Conservation (phyloP, 2,329 filamentous ascomycete genomes). For the Polychaeton citri region DNA sequence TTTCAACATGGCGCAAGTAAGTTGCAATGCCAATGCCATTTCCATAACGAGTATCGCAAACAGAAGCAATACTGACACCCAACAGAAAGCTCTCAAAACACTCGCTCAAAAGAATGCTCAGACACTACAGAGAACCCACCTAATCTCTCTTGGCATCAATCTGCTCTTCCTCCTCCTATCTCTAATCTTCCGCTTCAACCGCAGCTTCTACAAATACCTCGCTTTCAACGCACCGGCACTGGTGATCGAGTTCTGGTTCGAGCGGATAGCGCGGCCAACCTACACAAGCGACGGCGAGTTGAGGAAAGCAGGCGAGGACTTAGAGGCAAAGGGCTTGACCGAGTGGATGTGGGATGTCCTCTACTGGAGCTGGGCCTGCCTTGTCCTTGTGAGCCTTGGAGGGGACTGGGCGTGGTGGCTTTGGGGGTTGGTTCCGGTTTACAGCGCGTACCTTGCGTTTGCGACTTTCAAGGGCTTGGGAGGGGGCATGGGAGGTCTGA, state of each 20-base stretch:
- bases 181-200: slow-evolving; percentile 42
- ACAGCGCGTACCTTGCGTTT: slow-evolving; percentile 32
- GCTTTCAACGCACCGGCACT: slow-evolving; percentile 62
- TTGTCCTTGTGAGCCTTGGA: slow-evolving; percentile 58
- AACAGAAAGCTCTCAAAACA: slow-evolving; percentile 40
- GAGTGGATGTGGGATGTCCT: slow-evolving; percentile 97
- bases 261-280: slow-evolving; percentile 67
- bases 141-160: slow-evolving; percentile 61
- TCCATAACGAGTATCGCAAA: too few relatives aligned
- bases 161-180: slow-evolving; percentile 59
- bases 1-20: too few relatives aligned
- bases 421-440: slow-evolving; percentile 36
- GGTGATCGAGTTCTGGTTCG: slow-evolving; percentile 72
- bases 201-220: slow-evolving; percentile 50
- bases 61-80: too few relatives aligned
- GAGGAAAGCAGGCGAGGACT: slow-evolving; percentile 69
- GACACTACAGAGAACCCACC: slow-evolving; percentile 68
- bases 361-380: slow-evolving; percentile 81
- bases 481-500: slow-evolving; percentile 27
- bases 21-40: too few relatives aligned
- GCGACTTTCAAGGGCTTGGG: slow-evolving; percentile 33
- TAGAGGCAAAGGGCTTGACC: slow-evolving; percentile 75
- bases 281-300: slow-evolving; percentile 51
- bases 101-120: slow-evolving; percentile 67
- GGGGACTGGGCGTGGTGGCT: slow-evolving; percentile 70